Evolutionary conservation across 208 protist genomes (phyloP), one percentile per base, ranked within the genome.

Genomic region (Trypanosoma theileri): DNA sequence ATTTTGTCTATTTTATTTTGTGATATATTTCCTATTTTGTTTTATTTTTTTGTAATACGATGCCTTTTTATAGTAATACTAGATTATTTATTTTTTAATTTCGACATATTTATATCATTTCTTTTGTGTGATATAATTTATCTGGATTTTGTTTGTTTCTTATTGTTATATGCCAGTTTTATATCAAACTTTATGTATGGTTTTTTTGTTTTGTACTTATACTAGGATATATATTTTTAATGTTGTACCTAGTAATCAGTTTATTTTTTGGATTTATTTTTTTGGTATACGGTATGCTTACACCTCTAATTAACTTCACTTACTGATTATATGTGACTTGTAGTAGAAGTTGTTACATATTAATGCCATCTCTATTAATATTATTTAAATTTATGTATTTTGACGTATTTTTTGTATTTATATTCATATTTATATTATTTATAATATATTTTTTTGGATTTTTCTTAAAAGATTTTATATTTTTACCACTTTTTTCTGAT

Each of bases 1-100:
- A 78, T 91, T 91, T 85, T 91, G 88, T 77, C 80, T 93, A 76
- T 93, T 93, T 88, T 93, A 91, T 82, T 93, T 93, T 82, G 74
- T 93, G 66, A 84, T 93, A 73, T 89, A 80, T 81, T 93, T 91
- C 81, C 59, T 91, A 84, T 91, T 93, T 89, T 93, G 84, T 77
- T 93, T 93, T 87, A 84, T 93, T 79, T 93, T 86, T 93, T 93
- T 84, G 84, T 93, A 65, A 81, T 93, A 35, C 84, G 84, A 60
- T 93, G 84, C 89, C 86, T 93, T 78, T 93, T 93, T 82, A 51
- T 93, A 59, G 84, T 93, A 66, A 73, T 93, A 62, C 88, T 79
- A 67, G 84, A 91, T 88, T 93, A 88, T 88, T 86, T 93, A 70
- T 90, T 81, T 86, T 90, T 90, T 84, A 93, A 93, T 89, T 93